Evolutionary conservation across 2,329 filamentous ascomycete genomes (phyloP).

Genomic region (Penicillium verrucosum): DNA sequence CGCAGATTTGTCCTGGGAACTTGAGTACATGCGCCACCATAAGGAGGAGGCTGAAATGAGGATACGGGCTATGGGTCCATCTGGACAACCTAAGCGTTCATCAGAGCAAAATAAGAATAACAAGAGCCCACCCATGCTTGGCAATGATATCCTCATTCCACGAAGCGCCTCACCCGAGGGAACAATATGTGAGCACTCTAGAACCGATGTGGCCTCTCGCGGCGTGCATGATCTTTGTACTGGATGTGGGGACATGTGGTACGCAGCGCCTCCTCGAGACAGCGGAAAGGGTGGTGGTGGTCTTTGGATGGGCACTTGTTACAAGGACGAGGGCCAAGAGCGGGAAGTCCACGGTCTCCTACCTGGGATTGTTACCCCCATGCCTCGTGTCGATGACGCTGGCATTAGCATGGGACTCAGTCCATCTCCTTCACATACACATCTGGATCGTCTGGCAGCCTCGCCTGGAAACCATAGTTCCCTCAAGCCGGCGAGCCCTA

Average conservation of each 20-base stretch:
- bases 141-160: constrained; percentile 74
- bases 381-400: constrained; percentile 15
- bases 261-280: constrained; percentile 60
- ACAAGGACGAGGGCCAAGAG: constrained; percentile 20
- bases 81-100: constrained; percentile 27
- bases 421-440: neutral
- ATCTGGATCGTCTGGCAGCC: neutral
- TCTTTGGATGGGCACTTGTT: constrained; percentile 45
- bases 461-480: constrained; percentile 4
- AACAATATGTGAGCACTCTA: constrained; percentile 78
- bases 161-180: constrained; percentile 77
- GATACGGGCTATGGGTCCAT: constrained; percentile 34
- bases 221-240: constrained; percentile 50
- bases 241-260: constrained; percentile 66
- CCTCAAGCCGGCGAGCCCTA: neutral
- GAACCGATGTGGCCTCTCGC: constrained; percentile 54
- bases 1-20: constrained; percentile 62
- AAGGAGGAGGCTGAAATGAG: constrained; percentile 60
- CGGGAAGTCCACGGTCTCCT: constrained; percentile 12
- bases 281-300: constrained; percentile 34
- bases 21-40: constrained; percentile 77
- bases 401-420: neutral
- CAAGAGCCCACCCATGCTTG: constrained; percentile 80
- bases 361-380: constrained; percentile 29
- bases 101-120: constrained; percentile 57